These are phyloP conservation scores for Camelina sativa DNA, from an alignment of 345 rosid species.

Conservation along the genomic window DNA sequence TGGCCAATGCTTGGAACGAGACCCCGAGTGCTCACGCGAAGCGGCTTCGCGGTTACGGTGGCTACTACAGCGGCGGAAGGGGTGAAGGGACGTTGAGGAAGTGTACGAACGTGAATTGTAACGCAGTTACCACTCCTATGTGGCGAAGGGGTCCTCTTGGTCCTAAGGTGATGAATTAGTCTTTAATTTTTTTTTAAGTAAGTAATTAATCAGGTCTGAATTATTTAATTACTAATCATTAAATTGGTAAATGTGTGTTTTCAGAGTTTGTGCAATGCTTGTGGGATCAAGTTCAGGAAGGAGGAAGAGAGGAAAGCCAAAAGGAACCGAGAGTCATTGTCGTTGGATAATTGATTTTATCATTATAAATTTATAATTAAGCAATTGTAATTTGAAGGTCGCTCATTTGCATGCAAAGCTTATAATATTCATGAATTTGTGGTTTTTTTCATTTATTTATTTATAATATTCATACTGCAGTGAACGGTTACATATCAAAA, in stretches of 20 bases:
- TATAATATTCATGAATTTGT: slow-evolving; percentile 9
- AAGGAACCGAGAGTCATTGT: neutral
- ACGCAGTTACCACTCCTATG: slow-evolving; percentile 38
- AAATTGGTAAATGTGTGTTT: slow-evolving; percentile 17
- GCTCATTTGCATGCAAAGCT: neutral
- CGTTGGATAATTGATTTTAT: neutral
- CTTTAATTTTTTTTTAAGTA: neutral
- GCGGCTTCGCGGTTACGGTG: neutral
- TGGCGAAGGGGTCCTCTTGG: slow-evolving; percentile 51
- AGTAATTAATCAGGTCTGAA: slow-evolving; percentile 18
- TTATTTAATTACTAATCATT: slow-evolving; percentile 1
- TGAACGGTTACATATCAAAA: neutral
- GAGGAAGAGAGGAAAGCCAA: slow-evolving; percentile 30
- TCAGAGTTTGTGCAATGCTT: slow-evolving; percentile 44
- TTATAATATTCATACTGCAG: neutral
- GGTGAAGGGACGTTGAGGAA: neutral
- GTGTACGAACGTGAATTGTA: slow-evolving; percentile 41
- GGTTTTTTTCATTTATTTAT: too few relatives aligned
- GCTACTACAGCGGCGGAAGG: neutral
- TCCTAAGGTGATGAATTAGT: slow-evolving; percentile 37
- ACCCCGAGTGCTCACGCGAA: neutral
- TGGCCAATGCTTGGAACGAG: slow-evolving; percentile 1
- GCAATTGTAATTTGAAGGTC: neutral
- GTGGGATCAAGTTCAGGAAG: slow-evolving; percentile 46
- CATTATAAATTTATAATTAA: neutral